Evolutionary conservation across 1,284 basidiomycete genomes (phyloP), one percentile per base, ranked within the genome.

Genomic region (Lentinus polychrous): DNA sequence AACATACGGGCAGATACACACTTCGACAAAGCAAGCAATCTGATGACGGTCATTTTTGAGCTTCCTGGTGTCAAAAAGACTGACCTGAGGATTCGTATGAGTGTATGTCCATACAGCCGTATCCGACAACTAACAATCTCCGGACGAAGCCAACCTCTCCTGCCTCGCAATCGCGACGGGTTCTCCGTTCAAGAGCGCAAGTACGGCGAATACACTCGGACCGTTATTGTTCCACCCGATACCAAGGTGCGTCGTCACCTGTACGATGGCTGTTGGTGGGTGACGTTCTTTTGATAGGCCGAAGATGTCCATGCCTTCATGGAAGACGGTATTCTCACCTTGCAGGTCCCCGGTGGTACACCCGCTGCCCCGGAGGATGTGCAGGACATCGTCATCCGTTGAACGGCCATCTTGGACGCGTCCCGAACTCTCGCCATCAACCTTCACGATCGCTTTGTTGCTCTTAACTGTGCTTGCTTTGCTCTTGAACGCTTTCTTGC

Each of bases 11-110:
- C 76, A 33, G 81, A 83, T 63, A 60, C 76, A n/a, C 69, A 75
- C 58, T 79, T 73, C 60, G 69, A 78, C 60, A 57, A 59, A 32
- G 62, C 68, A 18, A 57, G 48, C 31, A 69, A 69, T 56, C 55
- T 70, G 43, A 60, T 84, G 55, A 73, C 71, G 49, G 79, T 75
- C 42, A 69, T 77, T 63, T 72, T 83, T 61, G 81, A 85, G 63
- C 65, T 83, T 22, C 83, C 83, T 8, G 83, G 83, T 23, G 66
- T 83, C 55, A 74, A 71, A 60, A 73, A 69, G 51, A 55, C 62
- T 46, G 76, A 82, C 56, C 54, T 86, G 35, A 69, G 61, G 49
- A 65, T 84, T 60, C 69, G 67, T 41, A 71, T 85, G 50, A 71
- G 72, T 37, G 75, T 73, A 49, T 79, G 78, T 55, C 59, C 69